Conservation (phyloP, 805 yeast species). For the Kazachstania taianensis region DNA sequence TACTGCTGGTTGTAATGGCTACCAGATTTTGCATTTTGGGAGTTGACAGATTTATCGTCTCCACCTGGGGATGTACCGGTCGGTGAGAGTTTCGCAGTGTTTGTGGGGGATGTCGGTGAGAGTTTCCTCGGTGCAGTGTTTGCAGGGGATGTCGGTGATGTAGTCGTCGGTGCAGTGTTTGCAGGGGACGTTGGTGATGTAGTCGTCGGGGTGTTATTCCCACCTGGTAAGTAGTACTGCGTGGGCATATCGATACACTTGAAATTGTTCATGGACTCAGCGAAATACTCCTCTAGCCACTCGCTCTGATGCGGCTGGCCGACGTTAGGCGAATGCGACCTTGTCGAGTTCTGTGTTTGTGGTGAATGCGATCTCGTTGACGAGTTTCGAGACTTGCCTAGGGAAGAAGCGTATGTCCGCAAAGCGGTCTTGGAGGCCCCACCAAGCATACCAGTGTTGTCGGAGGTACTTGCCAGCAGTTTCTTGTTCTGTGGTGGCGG, state of each 20-base stretch:
- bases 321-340: background rate
- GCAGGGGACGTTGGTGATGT: slow-evolving; percentile 1
- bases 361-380: background rate
- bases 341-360: slow-evolving; percentile 2
- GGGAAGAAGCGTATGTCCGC: slow-evolving; percentile 2
- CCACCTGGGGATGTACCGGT: background rate
- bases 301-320: slow-evolving; percentile 12
- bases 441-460: background rate
- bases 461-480: background rate
- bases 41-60: background rate
- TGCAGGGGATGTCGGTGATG: background rate
- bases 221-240: slow-evolving; percentile 12
- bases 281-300: slow-evolving; percentile 22
- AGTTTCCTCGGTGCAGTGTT: background rate
- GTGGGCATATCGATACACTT: slow-evolving; percentile 18
- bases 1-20: slow-evolving; percentile 15
- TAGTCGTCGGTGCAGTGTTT: background rate
- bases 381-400: too few relatives aligned
- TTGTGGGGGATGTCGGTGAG: background rate
- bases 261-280: slow-evolving; percentile 18
- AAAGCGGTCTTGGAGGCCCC: background rate
- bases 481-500: background rate
- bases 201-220: background rate
- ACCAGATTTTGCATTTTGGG: slow-evolving; percentile 1
- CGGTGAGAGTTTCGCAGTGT: background rate